Base-by-base conservation (phyloP, 2,329 filamentous ascomycete species). In the Trichoderma atrobrunneum region DNA sequence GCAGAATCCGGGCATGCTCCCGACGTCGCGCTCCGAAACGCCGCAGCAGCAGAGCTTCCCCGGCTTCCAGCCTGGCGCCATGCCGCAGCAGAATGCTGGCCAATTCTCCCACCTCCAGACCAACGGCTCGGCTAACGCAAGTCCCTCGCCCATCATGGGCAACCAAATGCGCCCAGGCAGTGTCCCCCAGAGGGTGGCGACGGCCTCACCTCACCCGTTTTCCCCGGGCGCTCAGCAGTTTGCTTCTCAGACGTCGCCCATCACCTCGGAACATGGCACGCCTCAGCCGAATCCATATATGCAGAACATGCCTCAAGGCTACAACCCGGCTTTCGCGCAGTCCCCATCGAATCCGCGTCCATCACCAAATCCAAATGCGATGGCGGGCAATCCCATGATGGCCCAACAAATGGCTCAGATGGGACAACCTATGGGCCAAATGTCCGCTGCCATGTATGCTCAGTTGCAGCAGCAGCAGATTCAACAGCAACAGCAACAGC, bases 161-260 rank as follows among this genome's bases (percentile, higher is more conserved):
- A 94, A 92, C 79, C 95, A 97, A 78, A 85, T 91, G 80, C 89
- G 90, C 74, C 88, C 90, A 39, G 89, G 92, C 78, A 88, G 88
- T 77, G 90, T 92, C 16, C 91, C 91, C 51, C 93, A 94, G 79
- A 87, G 94, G 78, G 93, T 98, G 81, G 92, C 94, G 75, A 98
- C 95, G 60, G 92, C 94, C 57, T 98, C 96, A 36, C 95, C 96
- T 4, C 95, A 96, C 81, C 93, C 94, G 1, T 97, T 97, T 80
- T 95, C 93, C 2, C 92, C 93, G 18, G 90, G 91, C 72, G 87
- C 88, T 36, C 91, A 92, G 76, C 92, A 92, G 78, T 93, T 93
- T 77, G 88, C 86, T 48, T 82, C 88, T 18, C 92, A 95, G 78
- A 87, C 91, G 73, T 96, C 93, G 3, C 93, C 93, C 12, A 89